Evolutionary conservation across 108 stramenopile species (phyloP), one percentile per base, ranked within the genome.

Genomic region (Cyclotella atomus): DNA sequence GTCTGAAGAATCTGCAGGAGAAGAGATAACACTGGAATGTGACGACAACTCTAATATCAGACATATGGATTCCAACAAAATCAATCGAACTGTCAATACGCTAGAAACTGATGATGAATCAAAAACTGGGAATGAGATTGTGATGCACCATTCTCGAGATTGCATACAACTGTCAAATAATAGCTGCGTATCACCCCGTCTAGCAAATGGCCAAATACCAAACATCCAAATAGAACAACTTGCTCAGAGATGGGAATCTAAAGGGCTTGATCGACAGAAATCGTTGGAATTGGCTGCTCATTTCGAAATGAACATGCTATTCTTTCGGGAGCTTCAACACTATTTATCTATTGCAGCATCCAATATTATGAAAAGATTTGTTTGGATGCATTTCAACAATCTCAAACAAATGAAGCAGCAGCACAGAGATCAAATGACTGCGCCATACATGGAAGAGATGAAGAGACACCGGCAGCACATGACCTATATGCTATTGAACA

Each of bases 241-340:
- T 2, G 71, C 71, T 54, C 30, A 59, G n/a, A 35, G 61, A 61
- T 72, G 71, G 71, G 71, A 72, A 54, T 62, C 71, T 29, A 54
- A 19, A 62, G 71, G 71, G 15, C 33, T 72, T 20, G 24, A 53
- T 35, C 34, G 52, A 62, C 71, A 72, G 30, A 72, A 72, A 28
- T 72, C 71, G 0, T 38, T 72, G 16, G 71, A 72, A 55, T n/a
- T 72, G 6, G 62, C 62, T 43, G 71, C 71, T 28, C 60, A 64
- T 24, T 62, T 62, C 33, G 71, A 72, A 55, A 64, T 72, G 61
- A 63, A 72, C 24, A 53, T 50, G 71, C 41, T 63, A 21, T 63
- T 72, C 24, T 63, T 63, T 41, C 44, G 47, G 23, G 44, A 72
- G 24, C 28, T 72, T 2, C 45, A 43, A 27, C 62, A 64, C 17